Conservation (phyloP, 1,139 yeast species). For the Lodderomyces pseudojiufengensis region DNA sequence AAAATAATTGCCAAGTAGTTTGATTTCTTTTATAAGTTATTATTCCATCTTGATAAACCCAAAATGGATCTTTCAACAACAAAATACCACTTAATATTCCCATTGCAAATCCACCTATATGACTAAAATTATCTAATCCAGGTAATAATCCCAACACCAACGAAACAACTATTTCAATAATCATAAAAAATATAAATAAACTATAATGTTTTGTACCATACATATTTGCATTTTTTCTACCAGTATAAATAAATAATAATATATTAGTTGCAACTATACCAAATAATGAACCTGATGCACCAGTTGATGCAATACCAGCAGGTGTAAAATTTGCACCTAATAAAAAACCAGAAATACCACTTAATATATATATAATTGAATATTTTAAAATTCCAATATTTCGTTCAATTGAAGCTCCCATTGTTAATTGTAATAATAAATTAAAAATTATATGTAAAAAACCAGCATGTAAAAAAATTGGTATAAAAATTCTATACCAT, state of each 20-base stretch:
- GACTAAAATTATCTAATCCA: conserved; percentile 73
- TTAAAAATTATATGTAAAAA: conserved; percentile 67
- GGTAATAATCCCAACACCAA: conserved; percentile 68
- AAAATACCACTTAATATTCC: conserved; percentile 54
- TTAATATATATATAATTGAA: conserved; percentile 52
- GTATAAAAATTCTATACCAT: conserved; percentile 68
- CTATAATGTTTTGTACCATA: conserved; percentile 42
- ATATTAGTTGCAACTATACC: conserved; percentile 67
- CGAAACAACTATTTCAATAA: conserved; percentile 57
- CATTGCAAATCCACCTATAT: conserved; percentile 71
- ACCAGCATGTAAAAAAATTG: conserved; percentile 77
- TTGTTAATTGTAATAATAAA: conserved; percentile 53
- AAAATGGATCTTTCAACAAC: conserved; percentile 58
- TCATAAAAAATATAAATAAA: conserved; percentile 44
- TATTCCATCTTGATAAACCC: conserved; percentile 41
- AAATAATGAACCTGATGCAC: conserved; percentile 74
- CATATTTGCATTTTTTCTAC: conserved; percentile 43
- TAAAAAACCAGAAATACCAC: conserved; percentile 68
- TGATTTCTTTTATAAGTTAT: conserved; percentile 36
- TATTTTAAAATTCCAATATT: conserved; percentile 56
- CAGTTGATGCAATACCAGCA: conserved; percentile 64
- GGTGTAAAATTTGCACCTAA: conserved; percentile 74
- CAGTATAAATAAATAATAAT: conserved; percentile 55
- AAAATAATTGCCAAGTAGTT: conserved; percentile 39
- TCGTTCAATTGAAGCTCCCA: conserved; percentile 64